These are phyloP conservation scores for Annona cherimola DNA, from an alignment of 164 flowering plant genomes.

Conservation along the genomic window DNA sequence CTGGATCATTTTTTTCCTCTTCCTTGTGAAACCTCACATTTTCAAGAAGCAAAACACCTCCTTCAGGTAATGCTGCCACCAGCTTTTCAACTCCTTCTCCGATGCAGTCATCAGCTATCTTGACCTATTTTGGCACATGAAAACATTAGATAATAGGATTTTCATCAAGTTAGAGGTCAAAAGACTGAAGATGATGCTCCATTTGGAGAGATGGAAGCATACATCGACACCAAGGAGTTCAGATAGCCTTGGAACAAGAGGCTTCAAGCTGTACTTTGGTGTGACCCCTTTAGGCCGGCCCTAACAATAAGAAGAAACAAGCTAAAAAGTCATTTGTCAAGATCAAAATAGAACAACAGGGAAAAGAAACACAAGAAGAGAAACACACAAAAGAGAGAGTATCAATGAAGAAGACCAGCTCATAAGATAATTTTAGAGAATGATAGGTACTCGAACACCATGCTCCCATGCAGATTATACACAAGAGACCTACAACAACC, in stretches of 20 bases:
- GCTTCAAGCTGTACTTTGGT: slow-evolving; percentile 70
- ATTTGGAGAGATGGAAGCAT: slow-evolving; percentile 1
- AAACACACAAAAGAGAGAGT: too few species aligned
- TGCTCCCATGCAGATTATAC: too few species aligned
- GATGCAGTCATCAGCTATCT: slow-evolving; percentile 75
- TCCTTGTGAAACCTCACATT: slow-evolving; percentile 85
- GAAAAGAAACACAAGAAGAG: neutral
- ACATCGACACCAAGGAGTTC: slow-evolving; percentile 71
- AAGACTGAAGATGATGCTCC: neutral
- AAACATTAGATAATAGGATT: neutral
- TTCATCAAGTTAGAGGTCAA: neutral
- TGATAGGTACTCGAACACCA: too few species aligned
- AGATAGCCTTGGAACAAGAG: slow-evolving; percentile 76
- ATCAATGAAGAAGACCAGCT: too few species aligned
- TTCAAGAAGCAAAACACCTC: slow-evolving; percentile 84
- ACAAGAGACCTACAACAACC: too few species aligned
- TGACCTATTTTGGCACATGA: slow-evolving; percentile 39
- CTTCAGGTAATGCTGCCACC: slow-evolving; percentile 76
- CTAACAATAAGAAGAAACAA: slow-evolving; percentile 24
- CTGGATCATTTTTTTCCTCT: slow-evolving; percentile 85
- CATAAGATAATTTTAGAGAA: too few species aligned
- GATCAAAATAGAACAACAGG: neutral
- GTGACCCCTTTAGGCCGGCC: slow-evolving; percentile 86
- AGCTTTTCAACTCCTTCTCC: slow-evolving; percentile 76
- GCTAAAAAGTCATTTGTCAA: neutral